These are phyloP conservation scores for Capsicum baccatum DNA, from an alignment of 257 asterid genomes.

Conservation along the genomic window DNA sequence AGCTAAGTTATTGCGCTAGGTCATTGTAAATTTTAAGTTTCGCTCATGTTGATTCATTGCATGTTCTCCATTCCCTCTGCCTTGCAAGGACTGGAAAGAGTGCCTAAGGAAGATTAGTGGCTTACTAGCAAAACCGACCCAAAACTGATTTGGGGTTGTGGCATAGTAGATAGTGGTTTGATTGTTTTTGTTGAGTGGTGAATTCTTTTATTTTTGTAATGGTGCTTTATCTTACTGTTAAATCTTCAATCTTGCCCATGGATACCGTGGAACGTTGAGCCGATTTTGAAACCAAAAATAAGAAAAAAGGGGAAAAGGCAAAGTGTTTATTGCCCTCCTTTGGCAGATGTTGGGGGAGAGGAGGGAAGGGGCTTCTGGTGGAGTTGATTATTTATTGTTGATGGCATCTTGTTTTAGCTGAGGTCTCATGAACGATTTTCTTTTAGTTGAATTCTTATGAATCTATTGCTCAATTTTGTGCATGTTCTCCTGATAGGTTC, in stretches of 20 bases:
- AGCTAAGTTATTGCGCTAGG: too few species aligned
- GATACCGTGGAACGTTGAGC: neutral
- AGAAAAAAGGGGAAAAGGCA: neutral
- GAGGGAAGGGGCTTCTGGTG: slow-evolving; percentile 2
- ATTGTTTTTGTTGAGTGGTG: neutral
- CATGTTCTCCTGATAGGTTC: neutral
- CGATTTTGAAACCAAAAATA: neutral
- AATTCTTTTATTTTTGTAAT: too few species aligned
- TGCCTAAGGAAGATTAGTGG: neutral
- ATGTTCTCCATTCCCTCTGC: neutral
- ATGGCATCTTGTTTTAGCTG: neutral
- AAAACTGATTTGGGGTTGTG: slow-evolving; percentile 19
- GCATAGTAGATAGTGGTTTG: neutral
- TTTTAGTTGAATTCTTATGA: neutral
- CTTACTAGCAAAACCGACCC: slow-evolving; percentile 1
- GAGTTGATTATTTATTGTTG: neutral
- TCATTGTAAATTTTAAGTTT: neutral
- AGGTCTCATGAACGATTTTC: neutral
- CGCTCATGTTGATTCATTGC: neutral
- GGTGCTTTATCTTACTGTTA: neutral
- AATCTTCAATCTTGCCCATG: slow-evolving; percentile 14
- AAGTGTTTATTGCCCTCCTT: neutral
- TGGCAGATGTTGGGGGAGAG: neutral
- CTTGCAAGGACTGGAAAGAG: neutral
- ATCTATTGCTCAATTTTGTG: neutral